Percentiles rank a stretch among this genome's conserved stretches.
Conservation (phyloP, 495 filamentous ascomycete genomes). For the Glarea lozoyensis region DNA sequence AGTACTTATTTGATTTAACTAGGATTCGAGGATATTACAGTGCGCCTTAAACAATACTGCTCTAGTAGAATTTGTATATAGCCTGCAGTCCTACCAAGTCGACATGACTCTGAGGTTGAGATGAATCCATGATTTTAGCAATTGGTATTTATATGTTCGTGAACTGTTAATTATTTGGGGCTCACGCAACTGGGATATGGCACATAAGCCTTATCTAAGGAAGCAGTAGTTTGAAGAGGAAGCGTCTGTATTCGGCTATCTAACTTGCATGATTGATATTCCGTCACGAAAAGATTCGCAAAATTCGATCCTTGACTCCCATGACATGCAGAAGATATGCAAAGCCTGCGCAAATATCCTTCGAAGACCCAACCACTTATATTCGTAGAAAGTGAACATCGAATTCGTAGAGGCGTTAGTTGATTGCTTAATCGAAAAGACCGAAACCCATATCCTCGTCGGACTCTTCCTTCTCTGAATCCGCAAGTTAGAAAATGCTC, state of each 20-base stretch:
- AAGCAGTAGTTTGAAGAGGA: slow-evolving; percentile 15
- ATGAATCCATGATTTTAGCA: too few species aligned
- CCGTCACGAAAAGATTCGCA: slow-evolving; percentile 12
- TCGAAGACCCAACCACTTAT: slow-evolving; percentile 11
- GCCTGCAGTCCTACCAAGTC: too few species aligned
- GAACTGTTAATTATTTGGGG: neutral
- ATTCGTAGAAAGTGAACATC: slow-evolving; percentile 5
- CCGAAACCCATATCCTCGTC: slow-evolving; percentile 99
- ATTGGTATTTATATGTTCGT: too few species aligned
- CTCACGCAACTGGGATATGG: neutral
- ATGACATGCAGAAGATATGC: slow-evolving; percentile 17
- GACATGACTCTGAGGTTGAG: too few species aligned
- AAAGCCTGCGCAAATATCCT: slow-evolving; percentile 20
- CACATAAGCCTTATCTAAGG: neutral
- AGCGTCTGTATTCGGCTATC: slow-evolving; percentile 21
- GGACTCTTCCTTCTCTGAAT: slow-evolving; percentile 67
- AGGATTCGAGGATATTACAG: too few species aligned
- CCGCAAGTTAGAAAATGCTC: slow-evolving; percentile 24
- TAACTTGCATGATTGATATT: slow-evolving; percentile 14
- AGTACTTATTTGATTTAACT: too few species aligned
- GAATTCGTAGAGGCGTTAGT: slow-evolving; percentile 5
- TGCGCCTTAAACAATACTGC: too few species aligned
- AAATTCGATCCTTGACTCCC: slow-evolving; percentile 12
- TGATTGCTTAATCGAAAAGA: slow-evolving; percentile 81
- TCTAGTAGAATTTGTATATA: too few species aligned